Conservation (phyloP, 805 yeast species). For the Yamadazyma olivae region DNA sequence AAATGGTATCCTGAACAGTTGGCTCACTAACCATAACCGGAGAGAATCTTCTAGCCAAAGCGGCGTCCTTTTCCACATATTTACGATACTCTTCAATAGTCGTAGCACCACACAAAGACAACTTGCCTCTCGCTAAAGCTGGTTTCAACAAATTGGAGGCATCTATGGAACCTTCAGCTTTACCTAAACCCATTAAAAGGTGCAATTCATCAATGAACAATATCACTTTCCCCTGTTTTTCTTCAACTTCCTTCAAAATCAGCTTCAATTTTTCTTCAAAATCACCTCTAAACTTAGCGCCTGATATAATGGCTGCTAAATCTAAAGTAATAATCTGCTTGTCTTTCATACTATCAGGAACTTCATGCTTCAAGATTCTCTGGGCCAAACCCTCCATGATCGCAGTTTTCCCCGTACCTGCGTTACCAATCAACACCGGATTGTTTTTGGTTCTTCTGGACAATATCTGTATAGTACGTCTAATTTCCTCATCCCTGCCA, state of each 20-base stretch:
- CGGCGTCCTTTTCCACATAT: constrained; percentile 94
- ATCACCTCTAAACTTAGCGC: constrained; percentile 95
- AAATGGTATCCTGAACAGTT: constrained; percentile 83
- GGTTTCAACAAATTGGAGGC: constrained; percentile 94
- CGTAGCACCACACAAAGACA: constrained; percentile 96
- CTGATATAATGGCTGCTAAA: constrained; percentile 85
- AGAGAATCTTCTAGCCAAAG: constrained; percentile 90
- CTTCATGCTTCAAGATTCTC: constrained; percentile 85
- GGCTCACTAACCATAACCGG: constrained; percentile 88
- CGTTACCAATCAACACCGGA: constrained; percentile 92
- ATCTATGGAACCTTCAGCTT: constrained; percentile 92
- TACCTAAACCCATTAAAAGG: constrained; percentile 84
- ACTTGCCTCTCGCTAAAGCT: constrained; percentile 85
- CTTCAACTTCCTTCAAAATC: constrained; percentile 81
- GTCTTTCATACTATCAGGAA: constrained; percentile 89
- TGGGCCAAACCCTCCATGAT: constrained; percentile 96
- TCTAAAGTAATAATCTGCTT: constrained; percentile 83
- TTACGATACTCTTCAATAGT: constrained; percentile 90
- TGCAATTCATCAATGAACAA: constrained; percentile 91
- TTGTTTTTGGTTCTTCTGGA: constrained; percentile 93
- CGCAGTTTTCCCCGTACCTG: constrained; percentile 98
- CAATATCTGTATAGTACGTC: constrained; percentile 87
- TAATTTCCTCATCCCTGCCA: constrained; percentile 93
- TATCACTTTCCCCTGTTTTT: constrained; percentile 69
- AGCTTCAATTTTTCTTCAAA: constrained; percentile 86